A percentile compares a stretch with the other conserved stretches of the same genome.
These are phyloP conservation scores for Diutina mesorugosa DNA, from an alignment of 1,139 yeast species.

Conservation along the genomic window DNA sequence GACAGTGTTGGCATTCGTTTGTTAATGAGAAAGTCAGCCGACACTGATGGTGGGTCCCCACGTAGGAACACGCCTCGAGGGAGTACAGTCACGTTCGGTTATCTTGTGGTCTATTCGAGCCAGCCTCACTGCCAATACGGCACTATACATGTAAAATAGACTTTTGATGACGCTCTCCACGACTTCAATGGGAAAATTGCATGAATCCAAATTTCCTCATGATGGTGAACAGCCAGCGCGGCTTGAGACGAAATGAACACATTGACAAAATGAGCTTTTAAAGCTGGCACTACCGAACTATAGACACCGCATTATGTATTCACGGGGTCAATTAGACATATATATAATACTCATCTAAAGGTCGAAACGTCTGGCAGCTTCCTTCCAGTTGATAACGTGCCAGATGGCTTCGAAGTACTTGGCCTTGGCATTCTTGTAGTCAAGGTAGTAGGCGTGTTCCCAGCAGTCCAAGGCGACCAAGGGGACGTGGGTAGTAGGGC, in stretches of 20 bases:
- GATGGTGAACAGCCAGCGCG: not conserved
- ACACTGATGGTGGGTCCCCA: not conserved
- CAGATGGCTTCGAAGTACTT: slow-evolving; percentile 95
- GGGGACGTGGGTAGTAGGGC: slow-evolving; percentile 61
- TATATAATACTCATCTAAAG: not conserved
- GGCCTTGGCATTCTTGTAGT: slow-evolving; percentile 86
- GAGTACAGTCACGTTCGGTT: not conserved
- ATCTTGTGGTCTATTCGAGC: not conserved
- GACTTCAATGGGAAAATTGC: too few relatives aligned
- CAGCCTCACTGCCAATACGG: not conserved
- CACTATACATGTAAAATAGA: too few relatives aligned
- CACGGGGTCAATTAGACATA: not conserved
- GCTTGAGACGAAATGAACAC: not conserved
- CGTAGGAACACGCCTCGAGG: not conserved
- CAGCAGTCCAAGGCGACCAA: slow-evolving; percentile 93
- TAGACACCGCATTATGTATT: not conserved
- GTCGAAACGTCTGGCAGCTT: slow-evolving; percentile 36
- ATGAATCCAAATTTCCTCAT: too few relatives aligned
- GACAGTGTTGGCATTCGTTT: not conserved
- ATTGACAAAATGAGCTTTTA: not conserved
- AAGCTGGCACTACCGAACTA: not conserved
- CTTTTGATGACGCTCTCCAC: too few relatives aligned
- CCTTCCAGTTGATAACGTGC: slow-evolving; percentile 95
- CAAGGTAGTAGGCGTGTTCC: slow-evolving; percentile 98
- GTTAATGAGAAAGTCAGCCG: not conserved